These are phyloP conservation scores for Alternaria arborescens DNA, from an alignment of 2,329 filamentous ascomycete species.

Conservation along the genomic window DNA sequence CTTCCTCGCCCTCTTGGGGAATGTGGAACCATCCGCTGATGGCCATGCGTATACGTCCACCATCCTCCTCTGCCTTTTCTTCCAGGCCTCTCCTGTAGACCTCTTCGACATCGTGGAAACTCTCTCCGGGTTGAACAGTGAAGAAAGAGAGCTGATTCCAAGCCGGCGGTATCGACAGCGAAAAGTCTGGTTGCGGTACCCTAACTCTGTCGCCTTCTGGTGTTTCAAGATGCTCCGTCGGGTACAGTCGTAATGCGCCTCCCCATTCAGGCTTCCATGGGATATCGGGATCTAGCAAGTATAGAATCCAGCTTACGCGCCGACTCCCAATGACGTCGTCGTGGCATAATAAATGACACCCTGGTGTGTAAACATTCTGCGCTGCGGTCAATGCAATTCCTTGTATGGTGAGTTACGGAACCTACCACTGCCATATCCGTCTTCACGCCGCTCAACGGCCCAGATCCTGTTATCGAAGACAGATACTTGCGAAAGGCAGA, in stretches of 20 bases:
- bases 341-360: constrained; percentile 94
- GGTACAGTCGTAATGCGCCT: constrained; percentile 87
- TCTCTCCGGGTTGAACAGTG: constrained; percentile 96
- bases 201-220: constrained; percentile 78
- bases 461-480: constrained; percentile 83
- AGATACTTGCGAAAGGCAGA: constrained; percentile 88
- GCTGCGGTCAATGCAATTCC: constrained; percentile 20
- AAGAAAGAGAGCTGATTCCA: constrained; percentile 99
- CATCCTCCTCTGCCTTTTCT: constrained; percentile 71
- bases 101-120: constrained; percentile 98
- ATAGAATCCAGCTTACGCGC: constrained; percentile 95
- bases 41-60: constrained; percentile 88
- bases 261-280: constrained; percentile 94
- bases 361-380: constrained; percentile 90
- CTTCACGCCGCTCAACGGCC: constrained; percentile 88
- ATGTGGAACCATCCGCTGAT: constrained; percentile 99
- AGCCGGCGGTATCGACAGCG: constrained; percentile 86
- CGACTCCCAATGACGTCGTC: constrained; percentile 99
- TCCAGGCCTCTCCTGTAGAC: constrained; percentile 76
- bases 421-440: constrained; percentile 94
- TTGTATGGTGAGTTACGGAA: constrained; percentile 3
- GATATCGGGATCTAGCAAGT: constrained; percentile 89
- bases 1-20: constrained; percentile 91
- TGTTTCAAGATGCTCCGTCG: constrained; percentile 70
- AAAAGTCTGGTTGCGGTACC: constrained; percentile 79